These are phyloP conservation scores for Claviceps humidiphila DNA, from an alignment of 2,329 filamentous ascomycete genomes.

Conservation along the genomic window DNA sequence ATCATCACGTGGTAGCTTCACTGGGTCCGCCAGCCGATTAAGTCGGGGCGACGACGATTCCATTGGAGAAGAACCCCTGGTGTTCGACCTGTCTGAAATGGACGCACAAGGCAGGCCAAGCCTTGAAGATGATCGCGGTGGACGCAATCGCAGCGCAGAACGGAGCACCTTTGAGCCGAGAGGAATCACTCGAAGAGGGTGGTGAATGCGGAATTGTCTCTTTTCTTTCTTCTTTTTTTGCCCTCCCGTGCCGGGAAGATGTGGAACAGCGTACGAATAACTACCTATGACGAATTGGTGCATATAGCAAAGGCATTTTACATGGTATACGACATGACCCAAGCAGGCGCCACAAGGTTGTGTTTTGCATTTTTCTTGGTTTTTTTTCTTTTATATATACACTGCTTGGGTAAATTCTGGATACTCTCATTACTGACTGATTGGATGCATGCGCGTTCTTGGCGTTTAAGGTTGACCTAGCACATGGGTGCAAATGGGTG, in stretches of 20 bases:
- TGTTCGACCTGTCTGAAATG: constrained; percentile 64
- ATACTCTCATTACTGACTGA: neutral
- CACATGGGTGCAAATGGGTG: neutral
- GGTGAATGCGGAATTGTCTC: constrained; percentile 13
- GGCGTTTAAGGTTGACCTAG: neutral
- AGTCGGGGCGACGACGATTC: constrained; percentile 33
- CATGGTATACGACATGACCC: neutral
- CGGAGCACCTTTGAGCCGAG: constrained; percentile 27
- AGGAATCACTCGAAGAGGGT: constrained; percentile 23
- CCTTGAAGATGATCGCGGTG: constrained; percentile 38
- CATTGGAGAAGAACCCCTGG: constrained; percentile 52
- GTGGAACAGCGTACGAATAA: neutral
- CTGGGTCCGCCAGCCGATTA: constrained; percentile 25
- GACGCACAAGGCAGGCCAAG: constrained; percentile 45
- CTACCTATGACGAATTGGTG: neutral
- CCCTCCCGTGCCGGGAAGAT: neutral
- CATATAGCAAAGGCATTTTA: constrained; percentile 1
- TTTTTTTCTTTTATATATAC: neutral
- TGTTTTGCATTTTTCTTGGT: neutral
- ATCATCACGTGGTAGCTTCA: constrained; percentile 33
- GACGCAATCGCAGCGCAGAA: constrained; percentile 26
- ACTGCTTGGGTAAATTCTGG: neutral
- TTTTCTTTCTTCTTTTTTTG: neutral
- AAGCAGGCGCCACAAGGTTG: constrained; percentile 1
- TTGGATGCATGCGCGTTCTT: neutral